These are phyloP conservation scores for Solanum piurae DNA, from an alignment of 257 asterid genomes.

Conservation along the genomic window DNA sequence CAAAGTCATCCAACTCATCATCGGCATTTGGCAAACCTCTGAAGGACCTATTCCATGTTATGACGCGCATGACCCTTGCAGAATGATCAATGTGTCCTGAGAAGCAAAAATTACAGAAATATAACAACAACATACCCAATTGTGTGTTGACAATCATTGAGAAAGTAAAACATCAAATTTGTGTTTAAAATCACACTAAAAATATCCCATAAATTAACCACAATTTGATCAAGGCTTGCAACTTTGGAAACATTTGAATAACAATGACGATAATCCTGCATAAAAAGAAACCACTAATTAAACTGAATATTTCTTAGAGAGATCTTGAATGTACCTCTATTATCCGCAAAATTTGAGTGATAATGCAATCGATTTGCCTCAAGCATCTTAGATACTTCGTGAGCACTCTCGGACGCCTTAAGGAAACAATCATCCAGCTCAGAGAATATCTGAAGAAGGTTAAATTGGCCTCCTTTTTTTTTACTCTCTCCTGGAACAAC, in stretches of 20 bases:
- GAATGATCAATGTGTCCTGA: slow-evolving; percentile 94
- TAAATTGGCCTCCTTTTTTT: slow-evolving; percentile 35
- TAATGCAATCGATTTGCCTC: slow-evolving; percentile 93
- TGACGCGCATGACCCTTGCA: slow-evolving; percentile 90
- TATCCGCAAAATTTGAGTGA: slow-evolving; percentile 91
- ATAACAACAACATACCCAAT: not conserved
- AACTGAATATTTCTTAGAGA: not conserved
- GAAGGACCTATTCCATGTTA: slow-evolving; percentile 95
- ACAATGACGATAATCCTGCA: not conserved
- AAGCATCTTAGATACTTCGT: slow-evolving; percentile 83
- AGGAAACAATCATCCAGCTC: slow-evolving; percentile 90
- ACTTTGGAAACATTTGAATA: not conserved
- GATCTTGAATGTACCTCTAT: slow-evolving; percentile 39
- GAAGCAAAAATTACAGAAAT: not conserved
- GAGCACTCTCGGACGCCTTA: slow-evolving; percentile 84
- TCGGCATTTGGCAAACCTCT: slow-evolving; percentile 46
- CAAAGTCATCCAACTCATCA: slow-evolving; percentile 66
- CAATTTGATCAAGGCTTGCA: not conserved
- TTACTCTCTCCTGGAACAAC: slow-evolving; percentile 46
- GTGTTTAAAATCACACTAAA: not conserved
- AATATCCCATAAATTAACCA: not conserved
- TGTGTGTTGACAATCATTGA: not conserved
- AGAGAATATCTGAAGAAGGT: slow-evolving; percentile 49
- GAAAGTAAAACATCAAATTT: not conserved
- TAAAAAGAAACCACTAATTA: not conserved